Percentiles rank a stretch among this genome's conserved stretches.
Evolutionary conservation across 768 basidiomycete genomes (phyloP).

Genomic region (Mycena albidolilacea): DNA sequence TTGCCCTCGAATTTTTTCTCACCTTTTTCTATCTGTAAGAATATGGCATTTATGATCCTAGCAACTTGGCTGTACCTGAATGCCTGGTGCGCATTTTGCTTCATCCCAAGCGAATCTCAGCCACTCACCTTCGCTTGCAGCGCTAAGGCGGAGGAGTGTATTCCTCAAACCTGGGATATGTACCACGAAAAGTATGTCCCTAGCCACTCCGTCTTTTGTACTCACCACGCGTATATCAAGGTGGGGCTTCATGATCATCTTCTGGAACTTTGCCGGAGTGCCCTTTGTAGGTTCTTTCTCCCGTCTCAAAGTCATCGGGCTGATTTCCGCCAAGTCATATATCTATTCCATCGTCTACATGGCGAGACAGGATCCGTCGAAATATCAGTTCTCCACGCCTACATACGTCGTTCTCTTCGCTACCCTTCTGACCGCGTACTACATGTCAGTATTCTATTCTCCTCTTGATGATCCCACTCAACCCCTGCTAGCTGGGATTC

Average conservation of each 20-base stretch:
- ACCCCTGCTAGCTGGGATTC: slow-evolving; percentile 82
- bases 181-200: slow-evolving; percentile 90
- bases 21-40: slow-evolving; percentile 60
- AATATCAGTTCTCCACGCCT: slow-evolving; percentile 88
- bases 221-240: slow-evolving; percentile 47
- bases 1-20: background rate
- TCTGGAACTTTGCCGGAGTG: slow-evolving; percentile 97
- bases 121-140: slow-evolving; percentile 52
- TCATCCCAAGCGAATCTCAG: background rate
- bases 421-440: slow-evolving; percentile 88
- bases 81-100: slow-evolving; percentile 74
- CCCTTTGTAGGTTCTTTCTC: slow-evolving; percentile 76
- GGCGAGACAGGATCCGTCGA: slow-evolving; percentile 90
- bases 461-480: slow-evolving; percentile 6
- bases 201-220: background rate
- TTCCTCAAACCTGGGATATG: slow-evolving; percentile 99
- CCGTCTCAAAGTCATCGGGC: background rate
- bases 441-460: slow-evolving; percentile 69
- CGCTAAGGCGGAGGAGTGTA: slow-evolving; percentile 94
- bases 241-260: slow-evolving; percentile 98
- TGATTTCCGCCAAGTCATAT: slow-evolving; percentile 77
- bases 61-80: slow-evolving; percentile 98
- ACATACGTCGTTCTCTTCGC: slow-evolving; percentile 81
- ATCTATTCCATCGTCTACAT: slow-evolving; percentile 98
- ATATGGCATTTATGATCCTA: slow-evolving; percentile 96